A percentile compares a stretch with the other conserved stretches of the same genome.
phyloP scores from a whole-genome alignment of 208 protist genomes.

The Crithidia mellificae region DNA sequence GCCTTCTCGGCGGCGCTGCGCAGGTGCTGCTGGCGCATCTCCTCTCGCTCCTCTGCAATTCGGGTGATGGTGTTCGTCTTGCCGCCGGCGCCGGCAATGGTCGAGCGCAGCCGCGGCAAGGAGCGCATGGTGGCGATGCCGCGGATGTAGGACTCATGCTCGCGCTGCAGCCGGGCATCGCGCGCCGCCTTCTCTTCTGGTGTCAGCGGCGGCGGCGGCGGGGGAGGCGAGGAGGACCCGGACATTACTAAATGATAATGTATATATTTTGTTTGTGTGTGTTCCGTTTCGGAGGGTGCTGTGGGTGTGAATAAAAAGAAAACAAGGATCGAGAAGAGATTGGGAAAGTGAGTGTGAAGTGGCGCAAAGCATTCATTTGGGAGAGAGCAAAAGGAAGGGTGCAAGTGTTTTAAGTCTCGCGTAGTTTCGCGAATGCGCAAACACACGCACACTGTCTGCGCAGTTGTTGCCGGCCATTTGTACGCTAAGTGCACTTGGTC shows the following conservation, averaged over 20 bases:
- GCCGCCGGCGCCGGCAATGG: slow-evolving; percentile 79
- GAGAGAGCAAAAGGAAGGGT: no score
- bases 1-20: slow-evolving; percentile 38
- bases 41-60: slow-evolving; percentile 67
- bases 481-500: no score
- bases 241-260: slow-evolving; percentile 12
- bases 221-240: not conserved
- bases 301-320: not conserved
- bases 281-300: no score
- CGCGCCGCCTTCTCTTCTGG: slow-evolving; percentile 58
- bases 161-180: slow-evolving; percentile 56
- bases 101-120: slow-evolving; percentile 74
- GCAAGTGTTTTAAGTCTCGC: no score
- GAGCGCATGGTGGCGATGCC: slow-evolving; percentile 71
- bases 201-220: slow-evolving; percentile 47
- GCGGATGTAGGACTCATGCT: slow-evolving; percentile 78
- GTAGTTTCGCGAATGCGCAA: no score
- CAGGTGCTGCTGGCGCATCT: slow-evolving; percentile 52
- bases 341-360: not conserved
- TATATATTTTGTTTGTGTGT: no score
- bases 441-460: no score
- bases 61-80: slow-evolving; percentile 76
- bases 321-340: not conserved
- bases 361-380: not conserved
- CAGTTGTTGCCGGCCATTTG: no score